phyloP scores from a whole-genome alignment of 2,329 filamentous ascomycete genomes.

The Trichophyton equinum region DNA sequence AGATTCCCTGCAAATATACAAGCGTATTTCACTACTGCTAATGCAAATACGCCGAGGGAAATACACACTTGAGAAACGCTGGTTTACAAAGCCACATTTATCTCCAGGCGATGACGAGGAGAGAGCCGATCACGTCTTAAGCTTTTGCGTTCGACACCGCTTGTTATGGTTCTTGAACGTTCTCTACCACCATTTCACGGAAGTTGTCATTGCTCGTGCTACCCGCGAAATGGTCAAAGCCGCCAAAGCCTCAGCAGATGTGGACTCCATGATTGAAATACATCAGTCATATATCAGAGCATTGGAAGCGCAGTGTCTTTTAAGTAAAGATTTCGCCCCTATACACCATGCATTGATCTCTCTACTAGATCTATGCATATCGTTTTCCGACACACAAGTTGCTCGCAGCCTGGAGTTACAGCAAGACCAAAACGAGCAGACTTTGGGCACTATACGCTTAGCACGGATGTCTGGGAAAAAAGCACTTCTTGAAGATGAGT shows the following conservation, averaged over 20 bases:
- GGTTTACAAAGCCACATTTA: constrained; percentile 31
- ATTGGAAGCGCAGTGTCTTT: constrained; percentile 55
- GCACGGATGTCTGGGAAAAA: constrained; percentile 7
- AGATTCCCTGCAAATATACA: constrained; percentile 53
- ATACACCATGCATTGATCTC: constrained; percentile 63
- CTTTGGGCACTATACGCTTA: constrained; percentile 11
- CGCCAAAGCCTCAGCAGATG: constrained; percentile 52
- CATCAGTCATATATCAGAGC: constrained; percentile 53
- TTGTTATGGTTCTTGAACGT: constrained; percentile 67
- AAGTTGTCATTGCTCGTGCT: constrained; percentile 55
- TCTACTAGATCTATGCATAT: constrained; percentile 61
- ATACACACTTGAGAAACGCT: constrained; percentile 48
- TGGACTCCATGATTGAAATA: constrained; percentile 66
- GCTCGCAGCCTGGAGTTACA: constrained; percentile 27
- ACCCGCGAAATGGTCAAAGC: constrained; percentile 43
- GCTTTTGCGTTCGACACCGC: constrained; percentile 47
- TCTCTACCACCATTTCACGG: constrained; percentile 63
- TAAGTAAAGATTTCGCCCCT: constrained; percentile 54
- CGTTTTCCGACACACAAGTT: constrained; percentile 50
- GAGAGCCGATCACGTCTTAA: constrained; percentile 22
- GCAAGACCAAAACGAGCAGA: constrained; percentile 26
- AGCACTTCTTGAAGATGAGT: constrained; percentile 16
- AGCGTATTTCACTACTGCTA: constrained; percentile 60
- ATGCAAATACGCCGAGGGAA: constrained; percentile 64
- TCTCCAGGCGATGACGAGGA: constrained; percentile 23